phyloP scores from a whole-genome alignment of 1,139 yeast species.

The Candida freyschussii region DNA sequence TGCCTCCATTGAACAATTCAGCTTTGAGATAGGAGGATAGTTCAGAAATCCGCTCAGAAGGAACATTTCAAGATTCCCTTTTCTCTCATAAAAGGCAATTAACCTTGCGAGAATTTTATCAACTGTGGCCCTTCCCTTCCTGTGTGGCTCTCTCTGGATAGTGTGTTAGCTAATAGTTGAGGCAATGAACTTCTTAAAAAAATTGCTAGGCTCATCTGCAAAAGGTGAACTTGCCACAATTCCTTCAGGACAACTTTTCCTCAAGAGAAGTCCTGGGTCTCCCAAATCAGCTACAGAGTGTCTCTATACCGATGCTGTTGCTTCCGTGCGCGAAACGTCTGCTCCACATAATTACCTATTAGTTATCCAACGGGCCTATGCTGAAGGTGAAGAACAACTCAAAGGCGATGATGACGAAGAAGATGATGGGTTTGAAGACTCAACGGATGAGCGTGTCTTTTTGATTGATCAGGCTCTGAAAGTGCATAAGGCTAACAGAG shows the following conservation, averaged over 20 bases:
- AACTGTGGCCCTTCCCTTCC: background rate
- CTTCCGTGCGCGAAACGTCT: constrained; percentile 65
- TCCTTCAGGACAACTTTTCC: constrained; percentile 75
- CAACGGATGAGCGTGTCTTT: constrained; percentile 47
- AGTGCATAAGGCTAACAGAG: constrained; percentile 40
- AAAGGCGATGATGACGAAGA: constrained; percentile 57
- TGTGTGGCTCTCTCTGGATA: background rate
- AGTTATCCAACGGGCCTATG: constrained; percentile 62
- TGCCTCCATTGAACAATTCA: too few relatives aligned
- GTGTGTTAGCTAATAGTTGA: background rate
- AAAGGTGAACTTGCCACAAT: constrained; percentile 67
- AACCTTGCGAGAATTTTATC: too few relatives aligned
- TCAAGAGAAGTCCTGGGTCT: constrained; percentile 68
- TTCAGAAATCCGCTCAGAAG: too few relatives aligned
- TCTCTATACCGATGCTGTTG: constrained; percentile 73
- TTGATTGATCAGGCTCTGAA: constrained; percentile 59
- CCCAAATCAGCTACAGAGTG: constrained; percentile 89
- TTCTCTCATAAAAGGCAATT: constrained; percentile 2
- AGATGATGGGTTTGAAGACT: constrained; percentile 43
- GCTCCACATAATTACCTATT: constrained; percentile 66
- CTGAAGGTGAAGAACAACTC: constrained; percentile 57
- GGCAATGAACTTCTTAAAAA: constrained; percentile 75
- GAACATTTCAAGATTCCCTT: constrained; percentile 1
- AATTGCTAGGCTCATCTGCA: constrained; percentile 57
- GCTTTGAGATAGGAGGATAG: too few relatives aligned